Evolutionary conservation across 1,284 basidiomycete genomes (phyloP).

Genomic region (Malassezia sympodialis): DNA sequence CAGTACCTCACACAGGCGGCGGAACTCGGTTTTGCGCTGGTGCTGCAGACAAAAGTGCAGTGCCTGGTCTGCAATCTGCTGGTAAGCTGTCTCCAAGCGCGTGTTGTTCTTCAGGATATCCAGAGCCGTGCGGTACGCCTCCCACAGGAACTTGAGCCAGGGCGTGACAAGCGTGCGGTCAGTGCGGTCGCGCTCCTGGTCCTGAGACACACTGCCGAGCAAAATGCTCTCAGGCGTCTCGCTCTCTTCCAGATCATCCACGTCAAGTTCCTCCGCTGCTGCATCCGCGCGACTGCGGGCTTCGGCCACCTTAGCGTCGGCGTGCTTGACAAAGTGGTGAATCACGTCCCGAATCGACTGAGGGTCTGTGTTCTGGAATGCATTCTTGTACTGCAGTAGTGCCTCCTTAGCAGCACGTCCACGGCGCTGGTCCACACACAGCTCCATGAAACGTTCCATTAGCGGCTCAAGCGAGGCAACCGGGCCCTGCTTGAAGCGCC

Average conservation of each 20-base stretch:
- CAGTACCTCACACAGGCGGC: conserved; percentile 89
- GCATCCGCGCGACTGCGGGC: conserved; percentile 46
- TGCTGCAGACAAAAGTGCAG: conserved; percentile 94
- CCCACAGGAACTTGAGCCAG: conserved; percentile 97
- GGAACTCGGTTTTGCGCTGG: conserved; percentile 91
- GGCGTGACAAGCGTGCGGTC: conserved; percentile 91
- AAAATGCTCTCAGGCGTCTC: conserved; percentile 87
- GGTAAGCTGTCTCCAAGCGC: conserved; percentile 83
- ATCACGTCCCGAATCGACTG: conserved; percentile 86
- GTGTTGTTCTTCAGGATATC: conserved; percentile 97
- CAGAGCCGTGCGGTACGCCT: conserved; percentile 89
- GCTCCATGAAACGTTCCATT: conserved; percentile 76
- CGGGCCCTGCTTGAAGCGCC: conserved; percentile 86
- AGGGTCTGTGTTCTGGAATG: conserved; percentile 80
- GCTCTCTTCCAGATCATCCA: conserved; percentile 54
- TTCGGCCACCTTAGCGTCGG: conserved; percentile 61
- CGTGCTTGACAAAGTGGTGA: conserved; percentile 73
- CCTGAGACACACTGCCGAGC: conserved; percentile 73
- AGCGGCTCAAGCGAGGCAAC: conserved; percentile 85
- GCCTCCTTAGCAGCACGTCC: conserved; percentile 88
- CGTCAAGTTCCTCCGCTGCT: conserved; percentile 46
- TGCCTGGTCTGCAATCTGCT: conserved; percentile 94
- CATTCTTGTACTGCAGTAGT: conserved; percentile 62
- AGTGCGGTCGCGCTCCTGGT: conserved; percentile 88
- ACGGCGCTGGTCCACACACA: conserved; percentile 90